These are phyloP conservation scores for Dioscorea zingiberensis DNA, from an alignment of 106 monocot species.

Conservation along the genomic window DNA sequence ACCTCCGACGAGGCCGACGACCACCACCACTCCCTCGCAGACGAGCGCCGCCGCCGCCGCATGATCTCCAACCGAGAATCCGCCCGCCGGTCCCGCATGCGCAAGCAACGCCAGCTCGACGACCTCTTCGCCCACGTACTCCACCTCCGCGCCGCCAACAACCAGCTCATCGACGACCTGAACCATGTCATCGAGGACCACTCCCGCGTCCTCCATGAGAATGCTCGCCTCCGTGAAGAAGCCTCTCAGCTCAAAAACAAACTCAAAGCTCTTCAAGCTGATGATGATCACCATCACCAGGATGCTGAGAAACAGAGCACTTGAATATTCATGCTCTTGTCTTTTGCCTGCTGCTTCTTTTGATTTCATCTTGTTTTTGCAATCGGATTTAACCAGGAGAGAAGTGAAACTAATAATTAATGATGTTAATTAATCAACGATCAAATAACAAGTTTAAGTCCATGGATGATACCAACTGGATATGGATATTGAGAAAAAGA, in stretches of 20 bases:
- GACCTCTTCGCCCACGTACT: slow-evolving; percentile 60
- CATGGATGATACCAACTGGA: too few species aligned
- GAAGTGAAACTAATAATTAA: too few species aligned
- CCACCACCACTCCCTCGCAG: slow-evolving; percentile 19
- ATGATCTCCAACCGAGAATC: slow-evolving; percentile 94
- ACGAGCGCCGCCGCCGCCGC: slow-evolving; percentile 62
- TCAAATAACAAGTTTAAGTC: too few species aligned
- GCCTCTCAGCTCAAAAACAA: slow-evolving; percentile 26
- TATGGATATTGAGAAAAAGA: too few species aligned
- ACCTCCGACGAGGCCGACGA: slow-evolving; percentile 47
- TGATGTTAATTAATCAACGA: too few species aligned
- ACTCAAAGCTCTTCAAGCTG: slow-evolving; percentile 19
- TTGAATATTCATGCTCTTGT: too few species aligned
- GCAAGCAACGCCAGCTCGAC: slow-evolving; percentile 85
- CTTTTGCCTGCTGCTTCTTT: too few species aligned
- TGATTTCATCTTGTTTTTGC: too few species aligned
- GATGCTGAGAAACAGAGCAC: too few species aligned
- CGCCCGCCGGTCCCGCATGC: slow-evolving; percentile 78
- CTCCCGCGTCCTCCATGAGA: slow-evolving; percentile 35
- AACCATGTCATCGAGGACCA: slow-evolving; percentile 41
- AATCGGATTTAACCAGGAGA: too few species aligned
- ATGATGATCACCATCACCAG: too few species aligned
- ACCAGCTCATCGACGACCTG: slow-evolving; percentile 66
- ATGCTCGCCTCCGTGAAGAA: slow-evolving; percentile 41
- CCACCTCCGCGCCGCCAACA: slow-evolving; percentile 44